Evolutionary conservation across 441 rosid species (phyloP).

Genomic region (Geranium incanum): DNA sequence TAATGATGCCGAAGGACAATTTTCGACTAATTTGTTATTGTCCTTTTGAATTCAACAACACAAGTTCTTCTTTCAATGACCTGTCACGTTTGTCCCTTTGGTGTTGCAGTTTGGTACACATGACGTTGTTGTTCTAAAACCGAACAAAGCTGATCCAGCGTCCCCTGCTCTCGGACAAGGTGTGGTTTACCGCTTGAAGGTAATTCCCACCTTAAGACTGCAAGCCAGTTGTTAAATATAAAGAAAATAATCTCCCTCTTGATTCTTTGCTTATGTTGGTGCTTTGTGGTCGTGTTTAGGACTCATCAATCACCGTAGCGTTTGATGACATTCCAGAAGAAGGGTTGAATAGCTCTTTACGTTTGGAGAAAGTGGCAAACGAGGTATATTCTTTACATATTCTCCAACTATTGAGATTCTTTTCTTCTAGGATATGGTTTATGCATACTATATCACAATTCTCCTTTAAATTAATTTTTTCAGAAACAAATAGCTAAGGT

Average conservation of each 20-base stretch:
- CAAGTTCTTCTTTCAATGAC: background rate
- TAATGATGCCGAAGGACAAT: background rate
- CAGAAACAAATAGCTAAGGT: slow-evolving; percentile 1
- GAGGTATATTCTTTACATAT: slow-evolving; percentile 40
- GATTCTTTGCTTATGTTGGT: slow-evolving; percentile 11
- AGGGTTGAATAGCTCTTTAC: slow-evolving; percentile 64
- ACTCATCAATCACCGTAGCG: slow-evolving; percentile 77
- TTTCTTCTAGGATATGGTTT: background rate
- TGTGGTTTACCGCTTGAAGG: slow-evolving; percentile 83
- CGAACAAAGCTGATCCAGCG: slow-evolving; percentile 74
- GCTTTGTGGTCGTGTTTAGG: slow-evolving; percentile 33
- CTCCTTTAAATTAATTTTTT: background rate
- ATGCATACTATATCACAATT: background rate
- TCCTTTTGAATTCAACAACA: slow-evolving; percentile 1
- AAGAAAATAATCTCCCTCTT: slow-evolving; percentile 4
- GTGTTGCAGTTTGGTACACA: slow-evolving; percentile 68
- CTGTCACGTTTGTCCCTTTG: slow-evolving; percentile 5
- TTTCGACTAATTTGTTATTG: background rate
- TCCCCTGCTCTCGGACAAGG: slow-evolving; percentile 94
- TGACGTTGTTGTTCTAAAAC: slow-evolving; percentile 81
- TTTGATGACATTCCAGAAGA: slow-evolving; percentile 90
- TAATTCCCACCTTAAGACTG: slow-evolving; percentile 23
- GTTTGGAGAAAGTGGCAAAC: slow-evolving; percentile 85
- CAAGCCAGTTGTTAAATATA: slow-evolving; percentile 7
- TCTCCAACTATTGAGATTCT: slow-evolving; percentile 6